Evolutionary conservation across 768 basidiomycete genomes (phyloP).

Genomic region (Mycena alexandri): DNA sequence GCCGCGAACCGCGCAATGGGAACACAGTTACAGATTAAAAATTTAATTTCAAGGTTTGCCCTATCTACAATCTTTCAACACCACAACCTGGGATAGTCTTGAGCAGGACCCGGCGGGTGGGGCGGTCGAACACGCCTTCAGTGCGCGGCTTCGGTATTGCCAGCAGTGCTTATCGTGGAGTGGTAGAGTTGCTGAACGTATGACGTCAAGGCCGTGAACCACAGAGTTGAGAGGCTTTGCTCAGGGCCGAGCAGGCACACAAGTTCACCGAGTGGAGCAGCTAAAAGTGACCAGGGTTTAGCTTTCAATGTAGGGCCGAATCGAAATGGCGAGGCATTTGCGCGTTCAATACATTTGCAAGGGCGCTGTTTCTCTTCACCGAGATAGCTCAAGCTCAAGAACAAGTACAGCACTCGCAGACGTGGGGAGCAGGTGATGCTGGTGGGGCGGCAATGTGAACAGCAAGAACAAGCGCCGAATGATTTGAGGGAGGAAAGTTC

Average conservation of each 20-base stretch:
- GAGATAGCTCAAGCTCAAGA: not conserved
- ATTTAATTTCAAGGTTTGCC: too few relatives aligned
- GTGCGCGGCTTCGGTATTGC: conserved; percentile 6
- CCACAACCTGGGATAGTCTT: not conserved
- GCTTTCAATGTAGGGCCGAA: conserved; percentile 10
- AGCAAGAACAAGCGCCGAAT: not conserved
- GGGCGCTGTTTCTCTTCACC: not conserved
- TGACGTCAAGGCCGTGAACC: conserved; percentile 13
- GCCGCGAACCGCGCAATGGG: too few relatives aligned
- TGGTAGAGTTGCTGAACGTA: not conserved
- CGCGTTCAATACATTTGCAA: not conserved
- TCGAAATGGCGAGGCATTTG: conserved; percentile 2
- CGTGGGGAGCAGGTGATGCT: conserved; percentile 15
- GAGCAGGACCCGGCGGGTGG: conserved; percentile 2
- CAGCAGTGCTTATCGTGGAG: conserved; percentile 18
- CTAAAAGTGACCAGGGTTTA: conserved; percentile 1
- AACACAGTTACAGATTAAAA: too few relatives aligned
- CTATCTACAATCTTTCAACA: not conserved
- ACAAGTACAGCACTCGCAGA: conserved; percentile 9
- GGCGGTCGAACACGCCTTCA: conserved; percentile 8
- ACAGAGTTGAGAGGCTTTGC: not conserved
- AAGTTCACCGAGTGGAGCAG: not conserved
- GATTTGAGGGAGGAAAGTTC: not conserved
- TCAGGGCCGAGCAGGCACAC: not conserved
- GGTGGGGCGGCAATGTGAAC: conserved; percentile 16